Base-by-base conservation (phyloP, 2,329 filamentous ascomycete genomes). In the Talaromyces sp. region DNA sequence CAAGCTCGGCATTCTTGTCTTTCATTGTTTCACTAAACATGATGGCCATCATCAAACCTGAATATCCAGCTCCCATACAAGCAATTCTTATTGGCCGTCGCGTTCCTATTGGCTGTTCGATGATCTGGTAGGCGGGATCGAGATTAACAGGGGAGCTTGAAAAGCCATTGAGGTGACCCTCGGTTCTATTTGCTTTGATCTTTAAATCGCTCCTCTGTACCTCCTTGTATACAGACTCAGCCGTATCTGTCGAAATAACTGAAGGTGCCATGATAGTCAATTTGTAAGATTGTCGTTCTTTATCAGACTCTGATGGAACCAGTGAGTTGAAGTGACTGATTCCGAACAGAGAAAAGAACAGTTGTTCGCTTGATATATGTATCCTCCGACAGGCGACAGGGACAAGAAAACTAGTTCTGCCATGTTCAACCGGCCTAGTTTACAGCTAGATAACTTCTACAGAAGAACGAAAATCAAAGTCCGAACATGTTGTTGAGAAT, bases 11-110 rank as follows among this genome's bases (percentile, higher is more conserved):
- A 33, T 62, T 58, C 22, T 62, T 61, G n/a, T 37, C 25, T 31
- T 64, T n/a, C 62, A 65, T 68, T 3, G 61, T 65, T 22, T 71
- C 41, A 17, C n/a, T 43, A 3, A 43, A 43, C 41, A 43, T 43
- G 62, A 62, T 62, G 5, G 64, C 69, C 15, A 68, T 66, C 19
- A 70, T 64, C 13, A 71, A 60, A n/a, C 70, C 69, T n/a, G 68
- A 67, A n/a, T 70, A 59, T 8, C 70, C 70, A 6, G 65, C 67
- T 11, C 69, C 68, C 52, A 70, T 69, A 31, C 68, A 64, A 11
- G 65, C 67, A 31, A 70, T 68, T 41, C 63, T 64, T 47, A 71
- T 60, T 19, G 52, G 65, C 61, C 68, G 49, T 31, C 61, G 43
- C 7, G 69, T 66, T 63, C 70, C 68, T 62, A 72, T 69, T 37